Percentiles rank a stretch among this genome's conserved stretches.
Evolutionary conservation across 306 rosid species (phyloP).

Genomic region (Pueraria montana): DNA sequence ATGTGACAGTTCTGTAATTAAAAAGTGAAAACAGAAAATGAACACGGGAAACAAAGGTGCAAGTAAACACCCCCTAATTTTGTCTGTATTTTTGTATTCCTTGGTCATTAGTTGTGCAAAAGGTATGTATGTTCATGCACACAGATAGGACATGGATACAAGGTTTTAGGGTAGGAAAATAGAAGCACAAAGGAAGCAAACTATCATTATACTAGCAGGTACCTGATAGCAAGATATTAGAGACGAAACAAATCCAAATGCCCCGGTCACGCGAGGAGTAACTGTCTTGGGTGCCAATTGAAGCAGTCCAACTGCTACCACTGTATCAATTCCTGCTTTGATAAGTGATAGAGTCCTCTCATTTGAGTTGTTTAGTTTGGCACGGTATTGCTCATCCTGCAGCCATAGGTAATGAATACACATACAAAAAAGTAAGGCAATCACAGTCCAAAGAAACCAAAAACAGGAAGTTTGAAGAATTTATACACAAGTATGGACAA

Average conservation of each 20-base stretch:
- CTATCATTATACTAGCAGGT: constrained; percentile 23
- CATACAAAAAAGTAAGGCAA: not conserved
- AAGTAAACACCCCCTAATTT: too few species aligned
- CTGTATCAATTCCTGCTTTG: constrained; percentile 83
- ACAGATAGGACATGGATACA: constrained; percentile 24
- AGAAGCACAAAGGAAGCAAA: constrained; percentile 26
- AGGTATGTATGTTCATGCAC: not conserved
- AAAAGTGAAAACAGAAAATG: too few species aligned
- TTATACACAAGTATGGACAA: constrained; percentile 28
- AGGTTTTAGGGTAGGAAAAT: constrained; percentile 30
- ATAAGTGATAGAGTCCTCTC: constrained; percentile 89
- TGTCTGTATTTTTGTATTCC: not conserved
- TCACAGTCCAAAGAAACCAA: not conserved
- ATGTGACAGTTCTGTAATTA: too few species aligned
- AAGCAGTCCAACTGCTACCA: constrained; percentile 91
- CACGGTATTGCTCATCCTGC: constrained; percentile 84
- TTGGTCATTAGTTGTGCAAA: not conserved
- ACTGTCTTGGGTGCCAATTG: constrained; percentile 92
- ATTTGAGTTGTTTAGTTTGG: constrained; percentile 75
- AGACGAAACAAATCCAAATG: constrained; percentile 85
- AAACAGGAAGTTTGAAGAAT: constrained; percentile 18
- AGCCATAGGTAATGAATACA: constrained; percentile 31
- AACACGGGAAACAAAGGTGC: too few species aligned
- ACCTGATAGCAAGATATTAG: constrained; percentile 99
- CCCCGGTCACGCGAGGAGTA: constrained; percentile 93